Conservation (phyloP, 164 flowering plant genomes). For the Vitis labrusca region DNA sequence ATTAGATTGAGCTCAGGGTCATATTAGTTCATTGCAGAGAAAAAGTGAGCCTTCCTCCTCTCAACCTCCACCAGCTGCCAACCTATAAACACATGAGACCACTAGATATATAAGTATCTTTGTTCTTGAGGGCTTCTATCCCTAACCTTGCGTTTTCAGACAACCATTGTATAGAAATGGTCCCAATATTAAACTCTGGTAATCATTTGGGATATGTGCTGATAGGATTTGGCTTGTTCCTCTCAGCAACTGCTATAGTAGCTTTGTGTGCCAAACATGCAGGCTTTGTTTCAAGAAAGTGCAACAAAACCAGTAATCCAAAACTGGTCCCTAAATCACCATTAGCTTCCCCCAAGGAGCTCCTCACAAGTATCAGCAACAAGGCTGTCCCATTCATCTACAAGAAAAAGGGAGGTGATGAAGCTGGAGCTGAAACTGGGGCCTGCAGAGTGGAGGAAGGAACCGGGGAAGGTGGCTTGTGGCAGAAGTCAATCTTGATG, state of each 20-base stretch:
- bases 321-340: slow-evolving; percentile 17
- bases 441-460: slow-evolving; percentile 18
- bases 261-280: slow-evolving; percentile 46
- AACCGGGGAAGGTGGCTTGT: slow-evolving; percentile 50
- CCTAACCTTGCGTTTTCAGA: too few relatives aligned
- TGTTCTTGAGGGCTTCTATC: not conserved
- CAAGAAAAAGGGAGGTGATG: slow-evolving; percentile 4
- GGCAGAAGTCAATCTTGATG: slow-evolving; percentile 66
- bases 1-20: too few relatives aligned
- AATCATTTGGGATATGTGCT: slow-evolving; percentile 7
- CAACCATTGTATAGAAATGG: too few relatives aligned
- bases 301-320: not conserved
- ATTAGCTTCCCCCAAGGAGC: slow-evolving; percentile 25
- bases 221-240: slow-evolving; percentile 29
- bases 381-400: slow-evolving; percentile 28
- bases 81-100: not conserved
- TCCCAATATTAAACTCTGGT: too few relatives aligned
- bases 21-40: too few relatives aligned
- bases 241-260: slow-evolving; percentile 34
- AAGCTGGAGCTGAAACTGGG: not conserved
- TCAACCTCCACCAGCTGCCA: not conserved
- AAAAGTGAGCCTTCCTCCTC: too few relatives aligned
- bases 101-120: not conserved
- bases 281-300: slow-evolving; percentile 7
- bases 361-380: slow-evolving; percentile 30